Percentiles rank a stretch among this genome's conserved stretches.
phyloP scores from a whole-genome alignment of 352 stramenopile species.

The Phytophthora melonis region DNA sequence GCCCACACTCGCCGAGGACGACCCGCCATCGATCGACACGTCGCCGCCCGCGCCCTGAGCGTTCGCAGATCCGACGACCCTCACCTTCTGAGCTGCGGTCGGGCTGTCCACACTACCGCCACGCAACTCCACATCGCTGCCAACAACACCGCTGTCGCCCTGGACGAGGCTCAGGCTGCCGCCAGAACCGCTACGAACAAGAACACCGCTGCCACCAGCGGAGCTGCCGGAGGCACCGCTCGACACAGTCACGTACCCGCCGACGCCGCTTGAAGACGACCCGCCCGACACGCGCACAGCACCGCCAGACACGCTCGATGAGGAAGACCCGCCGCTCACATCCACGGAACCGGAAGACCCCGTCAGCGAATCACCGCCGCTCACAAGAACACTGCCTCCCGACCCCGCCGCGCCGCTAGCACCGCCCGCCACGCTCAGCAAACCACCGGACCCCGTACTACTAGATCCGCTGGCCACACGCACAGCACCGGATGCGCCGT shows the following conservation, averaged over 20 bases:
- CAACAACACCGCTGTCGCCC: slow-evolving; percentile 27
- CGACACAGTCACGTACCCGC: slow-evolving; percentile 35
- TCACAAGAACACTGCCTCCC: too few relatives aligned
- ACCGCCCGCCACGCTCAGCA: too few relatives aligned
- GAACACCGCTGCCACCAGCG: slow-evolving; percentile 20
- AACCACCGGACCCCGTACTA: slow-evolving; percentile 15
- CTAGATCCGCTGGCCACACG: slow-evolving; percentile 34
- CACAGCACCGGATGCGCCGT: slow-evolving; percentile 32
- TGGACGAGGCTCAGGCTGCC: slow-evolving; percentile 33
- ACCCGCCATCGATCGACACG: slow-evolving; percentile 38
- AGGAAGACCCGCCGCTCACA: slow-evolving; percentile 24
- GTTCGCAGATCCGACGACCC: slow-evolving; percentile 36
- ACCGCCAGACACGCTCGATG: slow-evolving; percentile 22
- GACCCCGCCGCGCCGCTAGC: too few relatives aligned
- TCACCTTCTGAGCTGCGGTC: slow-evolving; percentile 29
- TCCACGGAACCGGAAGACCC: too few relatives aligned
- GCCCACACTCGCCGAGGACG: too few relatives aligned
- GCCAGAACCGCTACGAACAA: slow-evolving; percentile 33
- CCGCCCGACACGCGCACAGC: slow-evolving; percentile 18
- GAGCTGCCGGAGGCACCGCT: slow-evolving; percentile 26
- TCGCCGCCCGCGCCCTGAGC: slow-evolving; percentile 32
- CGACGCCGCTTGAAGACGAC: slow-evolving; percentile 27
- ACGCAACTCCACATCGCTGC: slow-evolving; percentile 37
- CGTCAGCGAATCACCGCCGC: too few relatives aligned
- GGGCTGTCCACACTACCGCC: slow-evolving; percentile 29